phyloP scores from a whole-genome alignment of 257 asterid genomes.

The Solanum peruvianum region DNA sequence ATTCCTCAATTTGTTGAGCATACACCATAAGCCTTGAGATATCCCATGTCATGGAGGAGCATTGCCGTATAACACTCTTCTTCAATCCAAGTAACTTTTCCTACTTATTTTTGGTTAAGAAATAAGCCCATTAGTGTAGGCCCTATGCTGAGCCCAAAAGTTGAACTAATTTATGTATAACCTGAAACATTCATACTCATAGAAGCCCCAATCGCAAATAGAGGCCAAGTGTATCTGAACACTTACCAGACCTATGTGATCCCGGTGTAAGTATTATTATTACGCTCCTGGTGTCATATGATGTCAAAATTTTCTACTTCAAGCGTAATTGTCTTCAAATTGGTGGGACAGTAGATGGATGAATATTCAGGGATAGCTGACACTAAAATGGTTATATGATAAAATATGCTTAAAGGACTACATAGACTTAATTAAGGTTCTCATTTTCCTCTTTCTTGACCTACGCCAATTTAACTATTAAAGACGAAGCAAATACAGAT shows the following conservation, averaged over 20 bases:
- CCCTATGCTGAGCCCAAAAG: background rate
- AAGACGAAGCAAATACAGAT: background rate
- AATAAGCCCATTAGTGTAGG: background rate
- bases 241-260: background rate
- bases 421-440: background rate
- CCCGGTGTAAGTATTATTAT: background rate
- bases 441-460: background rate
- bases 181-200: background rate
- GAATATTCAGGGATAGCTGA: background rate
- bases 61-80: too few relatives aligned
- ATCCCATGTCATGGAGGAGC: too few relatives aligned
- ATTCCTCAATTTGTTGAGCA: too few relatives aligned
- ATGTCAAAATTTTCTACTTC: background rate
- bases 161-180: background rate
- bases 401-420: background rate
- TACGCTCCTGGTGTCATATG: background rate
- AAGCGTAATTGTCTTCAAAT: background rate
- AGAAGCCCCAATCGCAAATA: background rate
- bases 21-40: too few relatives aligned
- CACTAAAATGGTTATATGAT: background rate
- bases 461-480: background rate
- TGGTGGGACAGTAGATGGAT: background rate
- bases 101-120: too few relatives aligned
- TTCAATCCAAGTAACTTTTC: too few relatives aligned
- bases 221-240: background rate